Evolutionary conservation across 2,329 filamentous ascomycete genomes (phyloP).

Genomic region (Verticillium nubilum): DNA sequence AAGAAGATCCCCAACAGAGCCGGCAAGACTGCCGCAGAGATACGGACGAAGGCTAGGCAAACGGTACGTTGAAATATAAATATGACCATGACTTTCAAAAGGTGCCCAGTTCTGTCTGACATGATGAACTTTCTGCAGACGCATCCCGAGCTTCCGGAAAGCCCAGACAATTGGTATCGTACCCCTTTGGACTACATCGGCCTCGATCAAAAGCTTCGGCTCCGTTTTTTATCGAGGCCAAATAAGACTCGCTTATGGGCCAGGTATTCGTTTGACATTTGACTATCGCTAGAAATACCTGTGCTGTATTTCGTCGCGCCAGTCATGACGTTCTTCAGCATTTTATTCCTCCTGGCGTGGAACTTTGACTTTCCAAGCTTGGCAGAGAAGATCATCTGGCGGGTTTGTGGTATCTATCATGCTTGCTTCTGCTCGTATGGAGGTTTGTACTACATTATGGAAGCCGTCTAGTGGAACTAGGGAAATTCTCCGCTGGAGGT

Average conservation of each 20-base stretch:
- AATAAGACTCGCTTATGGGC: conserved; percentile 15
- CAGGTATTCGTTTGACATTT: conserved; percentile 17
- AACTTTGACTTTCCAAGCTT: conserved; percentile 19
- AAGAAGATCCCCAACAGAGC: conserved; percentile 9
- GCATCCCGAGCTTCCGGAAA: conserved; percentile 11
- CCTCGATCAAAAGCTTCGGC: conserved; percentile 10
- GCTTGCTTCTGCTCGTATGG: not conserved
- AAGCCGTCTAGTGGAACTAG: not conserved
- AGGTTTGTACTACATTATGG: not conserved
- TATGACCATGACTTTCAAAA: not conserved
- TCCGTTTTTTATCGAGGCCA: conserved; percentile 12
- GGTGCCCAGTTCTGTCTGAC: not conserved
- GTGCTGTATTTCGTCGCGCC: conserved; percentile 5
- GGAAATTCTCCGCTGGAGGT: not conserved
- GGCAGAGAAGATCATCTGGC: conserved; percentile 16
- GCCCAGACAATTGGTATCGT: conserved; percentile 15
- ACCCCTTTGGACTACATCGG: conserved; percentile 23
- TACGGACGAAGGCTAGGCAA: conserved; percentile 5
- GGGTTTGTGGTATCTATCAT: conserved; percentile 12
- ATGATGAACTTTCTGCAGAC: conserved; percentile 12
- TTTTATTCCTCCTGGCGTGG: conserved; percentile 17
- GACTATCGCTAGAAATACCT: conserved; percentile 5
- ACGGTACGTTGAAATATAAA: conserved; percentile 3
- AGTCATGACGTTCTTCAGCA: conserved; percentile 10
- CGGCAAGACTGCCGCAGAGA: conserved; percentile 2